Conservation (phyloP, 1,284 basidiomycete genomes). For the Moniliella sp. region DNA sequence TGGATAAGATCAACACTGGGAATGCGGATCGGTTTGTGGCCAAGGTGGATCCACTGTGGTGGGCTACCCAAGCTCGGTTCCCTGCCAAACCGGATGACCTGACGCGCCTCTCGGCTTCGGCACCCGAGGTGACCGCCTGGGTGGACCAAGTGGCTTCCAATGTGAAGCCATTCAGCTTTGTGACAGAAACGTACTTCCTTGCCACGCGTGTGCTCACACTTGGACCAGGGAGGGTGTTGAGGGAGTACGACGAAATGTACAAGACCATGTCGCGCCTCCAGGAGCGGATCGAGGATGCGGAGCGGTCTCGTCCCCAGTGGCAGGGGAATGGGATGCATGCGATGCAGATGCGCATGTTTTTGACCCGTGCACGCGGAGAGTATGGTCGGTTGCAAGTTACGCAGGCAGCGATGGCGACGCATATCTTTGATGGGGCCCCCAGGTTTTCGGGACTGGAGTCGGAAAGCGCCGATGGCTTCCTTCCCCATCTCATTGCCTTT, state of each 20-base stretch:
- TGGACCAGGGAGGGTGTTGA: slow-evolving; percentile 36
- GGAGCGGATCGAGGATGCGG: slow-evolving; percentile 54
- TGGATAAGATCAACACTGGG: slow-evolving; percentile 47
- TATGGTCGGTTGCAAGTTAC: slow-evolving; percentile 29
- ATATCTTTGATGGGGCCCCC: slow-evolving; percentile 67
- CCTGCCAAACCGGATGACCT: slow-evolving; percentile 18
- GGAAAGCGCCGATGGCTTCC: too few species aligned
- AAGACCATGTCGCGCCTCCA: slow-evolving; percentile 39
- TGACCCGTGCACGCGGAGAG: slow-evolving; percentile 23
- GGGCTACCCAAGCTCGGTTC: slow-evolving; percentile 21
- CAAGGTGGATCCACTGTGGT: slow-evolving; percentile 58
- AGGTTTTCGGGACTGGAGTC: too few species aligned
- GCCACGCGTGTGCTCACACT: slow-evolving; percentile 15
- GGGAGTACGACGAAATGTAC: slow-evolving; percentile 60
- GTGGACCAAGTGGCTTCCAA: slow-evolving; percentile 4
- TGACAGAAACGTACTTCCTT: slow-evolving; percentile 82
- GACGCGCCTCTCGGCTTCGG: slow-evolving; percentile 28
- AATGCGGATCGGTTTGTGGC: slow-evolving; percentile 43
- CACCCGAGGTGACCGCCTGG: slow-evolving; percentile 24
- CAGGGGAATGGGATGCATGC: slow-evolving; percentile 9
- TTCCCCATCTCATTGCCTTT: slow-evolving; percentile 59
- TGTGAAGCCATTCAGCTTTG: slow-evolving; percentile 50
- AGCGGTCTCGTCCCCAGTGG: slow-evolving; percentile 36
- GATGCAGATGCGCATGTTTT: slow-evolving; percentile 29
- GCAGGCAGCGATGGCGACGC: slow-evolving; percentile 60